Conservation (phyloP, 2,329 filamentous ascomycete species). For the Bisporella sp. region DNA sequence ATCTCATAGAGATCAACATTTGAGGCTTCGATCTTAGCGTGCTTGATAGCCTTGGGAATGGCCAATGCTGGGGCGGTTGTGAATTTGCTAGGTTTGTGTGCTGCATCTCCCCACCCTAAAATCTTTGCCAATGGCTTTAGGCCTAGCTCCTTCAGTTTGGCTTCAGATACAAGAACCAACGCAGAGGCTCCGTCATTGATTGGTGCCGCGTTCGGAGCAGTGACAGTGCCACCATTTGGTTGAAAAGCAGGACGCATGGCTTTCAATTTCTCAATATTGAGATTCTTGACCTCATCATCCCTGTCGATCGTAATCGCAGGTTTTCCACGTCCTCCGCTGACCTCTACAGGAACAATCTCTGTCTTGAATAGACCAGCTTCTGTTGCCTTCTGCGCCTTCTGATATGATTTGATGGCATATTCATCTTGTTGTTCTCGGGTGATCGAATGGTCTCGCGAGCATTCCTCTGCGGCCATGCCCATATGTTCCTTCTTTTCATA, state of each 20-base stretch:
- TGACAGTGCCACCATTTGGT: conserved; percentile 78
- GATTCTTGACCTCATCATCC: conserved; percentile 95
- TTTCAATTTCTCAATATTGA: conserved; percentile 77
- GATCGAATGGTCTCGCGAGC: conserved; percentile 75
- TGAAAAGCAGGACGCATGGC: conserved; percentile 80
- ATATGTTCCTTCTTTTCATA: conserved; percentile 93
- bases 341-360: conserved; percentile 86
- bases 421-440: conserved; percentile 83
- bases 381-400: conserved; percentile 83
- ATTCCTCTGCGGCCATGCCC: conserved; percentile 90
- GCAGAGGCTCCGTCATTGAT: conserved; percentile 93
- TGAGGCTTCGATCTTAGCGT: conserved; percentile 73
- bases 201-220: conserved; percentile 91
- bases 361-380: conserved; percentile 72
- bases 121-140: conserved; percentile 95
- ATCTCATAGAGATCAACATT: conserved; percentile 94
- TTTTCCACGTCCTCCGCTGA: conserved; percentile 86
- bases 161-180: conserved; percentile 87
- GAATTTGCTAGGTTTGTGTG: conserved; percentile 87
- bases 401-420: conserved; percentile 91
- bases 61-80: conserved; percentile 89
- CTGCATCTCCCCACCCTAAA: conserved; percentile 93
- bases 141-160: conserved; percentile 84
- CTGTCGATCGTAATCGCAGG: conserved; percentile 70
- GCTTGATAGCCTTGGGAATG: conserved; percentile 95